Evolutionary conservation across 192 early-diverging fungal genomes (phyloP), one percentile per base, ranked within the genome.

Genomic region (Coemansia sp.): DNA sequence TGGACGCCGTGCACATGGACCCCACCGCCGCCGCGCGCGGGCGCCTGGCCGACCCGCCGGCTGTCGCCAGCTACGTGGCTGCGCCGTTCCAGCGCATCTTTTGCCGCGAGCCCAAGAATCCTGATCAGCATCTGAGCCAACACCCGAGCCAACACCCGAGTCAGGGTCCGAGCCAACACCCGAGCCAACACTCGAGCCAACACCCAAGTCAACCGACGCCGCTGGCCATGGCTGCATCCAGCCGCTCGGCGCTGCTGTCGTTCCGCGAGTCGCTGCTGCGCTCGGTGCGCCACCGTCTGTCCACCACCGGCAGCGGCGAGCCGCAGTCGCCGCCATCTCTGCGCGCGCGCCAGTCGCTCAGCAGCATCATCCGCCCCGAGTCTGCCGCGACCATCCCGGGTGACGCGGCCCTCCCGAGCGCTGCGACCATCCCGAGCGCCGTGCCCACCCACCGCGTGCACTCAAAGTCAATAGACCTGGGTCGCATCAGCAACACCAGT

Each of bases 1-100:
- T 77, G 22, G 80, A 83, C 46, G 80, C 80, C 12, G 80, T 75
- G 38, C 76, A 83, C 32, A 83, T 83, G 80, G 68, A 77, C 29
- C 71, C 80, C 20, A 83, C 80, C 9, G 72, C 76, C 6, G 64
- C 75, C 1, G 79, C 74, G 5, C 43, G 53, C 12, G 73, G 70
- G 10, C 65, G 61, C 17, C 59, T 53, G 14, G 49, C 47, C 6
- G 70, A 72, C 35, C n/a, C 56, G 56, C 51, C 51, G 0, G 51
- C 51, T 19, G 66, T 81, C 0, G 65, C 62, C 45, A 81, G 68
- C 67, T 82, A 82, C 29, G 79, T 82, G 12, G 65, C 79, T 0
- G 66, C 73, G 43, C 79, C 79, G 6, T 82, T 82, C 51, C 74
- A 76, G 73, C 79, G 79, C 60, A 72, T 82, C 49, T 82, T 82